Evolutionary conservation across 1,284 basidiomycete genomes (phyloP).

Genomic region (Ganoderma sinense): DNA sequence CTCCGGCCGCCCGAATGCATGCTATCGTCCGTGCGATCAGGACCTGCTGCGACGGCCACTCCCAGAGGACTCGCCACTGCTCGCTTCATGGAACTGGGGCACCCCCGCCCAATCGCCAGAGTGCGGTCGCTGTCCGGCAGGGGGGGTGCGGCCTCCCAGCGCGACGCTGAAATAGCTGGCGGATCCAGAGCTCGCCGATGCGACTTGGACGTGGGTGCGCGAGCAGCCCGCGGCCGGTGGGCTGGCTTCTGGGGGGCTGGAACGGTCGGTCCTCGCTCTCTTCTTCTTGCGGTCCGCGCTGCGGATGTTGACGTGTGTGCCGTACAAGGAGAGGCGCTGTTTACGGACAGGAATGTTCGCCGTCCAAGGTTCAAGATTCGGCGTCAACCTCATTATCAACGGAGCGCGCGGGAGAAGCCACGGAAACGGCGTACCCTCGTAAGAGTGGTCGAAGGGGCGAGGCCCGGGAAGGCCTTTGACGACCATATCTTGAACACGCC

Average conservation of each 20-base stretch:
- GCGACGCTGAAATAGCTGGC: too few relatives aligned
- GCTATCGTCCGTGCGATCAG: not conserved
- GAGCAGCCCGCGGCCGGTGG: not conserved
- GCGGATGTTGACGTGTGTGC: slow-evolving; percentile 9
- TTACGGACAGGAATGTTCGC: not conserved
- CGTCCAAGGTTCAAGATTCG: too few relatives aligned
- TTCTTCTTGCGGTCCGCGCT: slow-evolving; percentile 4
- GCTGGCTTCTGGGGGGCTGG: not conserved
- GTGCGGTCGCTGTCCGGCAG: not conserved
- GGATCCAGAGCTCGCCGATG: not conserved
- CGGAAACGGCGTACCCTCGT: slow-evolving; percentile 61
- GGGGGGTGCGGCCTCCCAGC: not conserved
- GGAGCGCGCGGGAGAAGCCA: not conserved
- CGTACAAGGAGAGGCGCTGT: slow-evolving; percentile 10
- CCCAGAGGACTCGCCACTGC: not conserved
- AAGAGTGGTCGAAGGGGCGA: slow-evolving; percentile 74
- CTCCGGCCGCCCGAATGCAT: not conserved
- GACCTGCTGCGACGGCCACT: not conserved
- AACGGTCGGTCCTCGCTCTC: not conserved
- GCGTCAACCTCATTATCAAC: not conserved
- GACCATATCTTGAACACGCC: slow-evolving; percentile 76
- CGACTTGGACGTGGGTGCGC: not conserved
- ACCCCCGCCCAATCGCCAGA: not conserved
- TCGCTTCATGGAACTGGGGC: not conserved
- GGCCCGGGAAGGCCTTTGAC: slow-evolving; percentile 82